phyloP scores from a whole-genome alignment of 2,329 filamentous ascomycete species.

The Sporothrix humicola region DNA sequence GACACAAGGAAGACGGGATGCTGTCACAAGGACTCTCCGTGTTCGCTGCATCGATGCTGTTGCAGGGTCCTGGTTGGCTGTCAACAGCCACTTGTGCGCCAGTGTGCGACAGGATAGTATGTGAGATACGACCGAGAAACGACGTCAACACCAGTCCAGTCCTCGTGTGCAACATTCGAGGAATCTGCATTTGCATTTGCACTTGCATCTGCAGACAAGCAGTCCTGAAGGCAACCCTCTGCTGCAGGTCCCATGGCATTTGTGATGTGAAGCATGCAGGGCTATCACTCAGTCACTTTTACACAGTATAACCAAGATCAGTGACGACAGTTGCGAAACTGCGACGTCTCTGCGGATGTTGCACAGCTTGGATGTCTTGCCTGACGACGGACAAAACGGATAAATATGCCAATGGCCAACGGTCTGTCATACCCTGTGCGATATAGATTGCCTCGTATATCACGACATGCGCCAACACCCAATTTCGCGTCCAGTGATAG shows the following conservation, averaged over 20 bases:
- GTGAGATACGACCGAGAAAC: not conserved
- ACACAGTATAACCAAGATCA: too few species aligned
- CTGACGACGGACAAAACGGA: not conserved
- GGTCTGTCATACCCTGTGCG: not conserved
- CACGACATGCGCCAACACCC: slow-evolving; percentile 17
- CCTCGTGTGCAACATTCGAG: not conserved
- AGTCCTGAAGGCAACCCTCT: not conserved
- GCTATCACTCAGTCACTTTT: not conserved
- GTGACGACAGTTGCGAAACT: too few species aligned
- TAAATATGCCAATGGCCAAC: not conserved
- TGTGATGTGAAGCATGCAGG: not conserved
- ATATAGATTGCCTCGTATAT: slow-evolving; percentile 26
- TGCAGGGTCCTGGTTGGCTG: slow-evolving; percentile 15
- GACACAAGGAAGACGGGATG: not conserved
- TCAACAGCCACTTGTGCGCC: slow-evolving; percentile 2
- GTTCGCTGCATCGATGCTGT: slow-evolving; percentile 1
- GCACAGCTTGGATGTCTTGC: not conserved
- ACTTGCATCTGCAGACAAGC: too few species aligned
- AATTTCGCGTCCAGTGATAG: not conserved
- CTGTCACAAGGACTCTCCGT: slow-evolving; percentile 15
- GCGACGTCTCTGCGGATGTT: not conserved
- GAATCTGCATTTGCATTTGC: not conserved
- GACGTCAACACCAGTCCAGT: not conserved
- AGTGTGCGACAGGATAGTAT: not conserved
- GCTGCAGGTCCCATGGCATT: slow-evolving; percentile 2